Percentiles rank a stretch among this genome's conserved stretches.
These are phyloP conservation scores for Crithidia acanthocephali DNA, from an alignment of 208 protist genomes.

Conservation along the genomic window DNA sequence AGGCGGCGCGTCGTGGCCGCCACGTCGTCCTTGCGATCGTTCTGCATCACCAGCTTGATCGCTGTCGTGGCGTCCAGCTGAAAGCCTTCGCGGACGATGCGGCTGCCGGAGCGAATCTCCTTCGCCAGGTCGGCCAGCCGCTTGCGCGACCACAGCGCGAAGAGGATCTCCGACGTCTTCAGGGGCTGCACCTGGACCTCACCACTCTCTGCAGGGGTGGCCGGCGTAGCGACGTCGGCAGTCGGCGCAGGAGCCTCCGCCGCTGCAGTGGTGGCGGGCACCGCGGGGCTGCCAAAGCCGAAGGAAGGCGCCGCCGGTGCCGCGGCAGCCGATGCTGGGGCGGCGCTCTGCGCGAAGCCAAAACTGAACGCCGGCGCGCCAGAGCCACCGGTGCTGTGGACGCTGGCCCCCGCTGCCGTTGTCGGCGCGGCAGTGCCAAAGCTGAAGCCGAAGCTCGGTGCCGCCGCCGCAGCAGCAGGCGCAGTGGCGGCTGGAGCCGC, in stretches of 20 bases:
- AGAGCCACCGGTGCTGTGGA: background rate
- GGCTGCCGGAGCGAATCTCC: slow-evolving; percentile 80
- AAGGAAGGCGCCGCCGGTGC: slow-evolving; percentile 15
- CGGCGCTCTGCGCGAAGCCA: slow-evolving; percentile 24
- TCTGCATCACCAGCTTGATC: slow-evolving; percentile 89
- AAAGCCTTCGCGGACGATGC: slow-evolving; percentile 77
- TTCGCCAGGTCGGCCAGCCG: slow-evolving; percentile 64
- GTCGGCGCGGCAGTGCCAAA: slow-evolving; percentile 21
- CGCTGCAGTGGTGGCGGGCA: slow-evolving; percentile 13
- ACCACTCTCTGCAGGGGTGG: slow-evolving; percentile 10
- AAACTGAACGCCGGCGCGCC: slow-evolving; percentile 33
- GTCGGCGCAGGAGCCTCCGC: background rate
- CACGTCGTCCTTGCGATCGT: slow-evolving; percentile 83
- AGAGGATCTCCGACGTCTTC: slow-evolving; percentile 74
- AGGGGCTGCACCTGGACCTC: slow-evolving; percentile 44
- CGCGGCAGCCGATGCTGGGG: slow-evolving; percentile 5
- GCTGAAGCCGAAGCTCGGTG: slow-evolving; percentile 38
- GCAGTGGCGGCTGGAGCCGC: background rate
- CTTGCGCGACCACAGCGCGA: slow-evolving; percentile 75
- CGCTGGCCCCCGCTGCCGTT: background rate
- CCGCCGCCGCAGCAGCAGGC: background rate
- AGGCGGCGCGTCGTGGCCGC: slow-evolving; percentile 44
- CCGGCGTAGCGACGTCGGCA: background rate
- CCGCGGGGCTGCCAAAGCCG: slow-evolving; percentile 32
- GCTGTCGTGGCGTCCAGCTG: slow-evolving; percentile 34